Conservation (phyloP, 192 early-diverging fungal genomes). For the Funneliformis mosseae region DNA sequence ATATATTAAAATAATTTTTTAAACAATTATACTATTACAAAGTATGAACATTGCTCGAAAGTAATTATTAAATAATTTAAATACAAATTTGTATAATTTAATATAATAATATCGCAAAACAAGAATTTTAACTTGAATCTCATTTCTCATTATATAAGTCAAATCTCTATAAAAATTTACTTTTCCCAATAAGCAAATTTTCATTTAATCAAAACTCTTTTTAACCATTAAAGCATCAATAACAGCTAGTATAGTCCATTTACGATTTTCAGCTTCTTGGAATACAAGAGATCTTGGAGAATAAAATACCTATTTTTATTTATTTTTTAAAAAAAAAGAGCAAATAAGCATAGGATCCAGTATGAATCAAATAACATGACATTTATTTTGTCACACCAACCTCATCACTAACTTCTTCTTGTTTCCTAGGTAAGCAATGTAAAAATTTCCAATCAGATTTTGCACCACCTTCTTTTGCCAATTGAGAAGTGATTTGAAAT, state of each 20-base stretch:
- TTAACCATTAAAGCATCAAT: constrained; percentile 67
- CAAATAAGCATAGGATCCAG: not conserved
- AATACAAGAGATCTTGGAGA: constrained; percentile 90
- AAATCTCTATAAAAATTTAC: no score
- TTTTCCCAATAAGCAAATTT: no score
- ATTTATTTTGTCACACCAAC: constrained; percentile 39
- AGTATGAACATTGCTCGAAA: no score
- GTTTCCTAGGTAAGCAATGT: constrained; percentile 97
- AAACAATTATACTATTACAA: no score
- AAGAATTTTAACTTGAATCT: no score
- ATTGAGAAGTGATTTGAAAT: constrained; percentile 85
- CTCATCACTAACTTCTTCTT: constrained; percentile 96
- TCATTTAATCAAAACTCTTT: constrained; percentile 46
- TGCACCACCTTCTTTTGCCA: constrained; percentile 78
- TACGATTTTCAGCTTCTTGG: constrained; percentile 98
- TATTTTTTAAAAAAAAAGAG: not conserved
- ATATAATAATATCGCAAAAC: no score
- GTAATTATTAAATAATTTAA: no score
- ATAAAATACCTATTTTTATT: constrained; percentile 68
- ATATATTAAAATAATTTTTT: no score
- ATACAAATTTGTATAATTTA: no score
- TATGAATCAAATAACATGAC: not conserved
- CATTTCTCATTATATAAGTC: no score
- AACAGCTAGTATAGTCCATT: constrained; percentile 95
- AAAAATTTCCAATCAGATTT: constrained; percentile 94